Evolutionary conservation across 306 rosid species (phyloP).

Genomic region (Sindora glabra): DNA sequence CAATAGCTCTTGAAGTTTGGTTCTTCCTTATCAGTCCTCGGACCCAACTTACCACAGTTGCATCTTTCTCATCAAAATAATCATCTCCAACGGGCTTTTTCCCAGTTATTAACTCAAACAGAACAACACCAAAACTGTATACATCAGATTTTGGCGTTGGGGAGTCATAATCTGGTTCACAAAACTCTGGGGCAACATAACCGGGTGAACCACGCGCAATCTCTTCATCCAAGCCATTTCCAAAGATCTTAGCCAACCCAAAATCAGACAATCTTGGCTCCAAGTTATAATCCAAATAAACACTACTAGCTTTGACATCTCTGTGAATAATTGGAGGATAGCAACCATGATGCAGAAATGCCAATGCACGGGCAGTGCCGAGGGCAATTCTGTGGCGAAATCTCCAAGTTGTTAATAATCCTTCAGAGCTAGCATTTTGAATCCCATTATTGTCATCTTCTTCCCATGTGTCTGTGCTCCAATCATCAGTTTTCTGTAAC

Average conservation of each 20-base stretch:
- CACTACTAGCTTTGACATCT: conserved; percentile 92
- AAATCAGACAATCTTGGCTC: conserved; percentile 95
- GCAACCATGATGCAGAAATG: conserved; percentile 96
- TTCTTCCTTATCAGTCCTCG: conserved; percentile 73
- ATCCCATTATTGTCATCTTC: conserved; percentile 57
- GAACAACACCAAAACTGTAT: conserved; percentile 83
- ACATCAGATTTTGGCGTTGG: conserved; percentile 90
- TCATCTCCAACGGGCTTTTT: conserved; percentile 85
- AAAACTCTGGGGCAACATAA: conserved; percentile 81
- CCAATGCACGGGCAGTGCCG: conserved; percentile 87
- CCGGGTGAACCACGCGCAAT: conserved; percentile 69
- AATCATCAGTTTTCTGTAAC: conserved; percentile 76
- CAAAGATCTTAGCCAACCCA: conserved; percentile 85
- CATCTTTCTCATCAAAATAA: conserved; percentile 69
- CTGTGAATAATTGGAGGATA: conserved; percentile 92
- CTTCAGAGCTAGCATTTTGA: conserved; percentile 75
- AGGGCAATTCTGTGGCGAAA: conserved; percentile 90
- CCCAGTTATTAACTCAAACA: conserved; percentile 79
- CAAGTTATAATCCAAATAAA: conserved; percentile 75
- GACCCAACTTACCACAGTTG: conserved; percentile 78
- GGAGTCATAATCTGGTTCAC: conserved; percentile 44
- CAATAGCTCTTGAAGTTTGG: conserved; percentile 57
- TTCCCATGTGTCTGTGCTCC: conserved; percentile 98
- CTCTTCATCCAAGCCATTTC: conserved; percentile 77
- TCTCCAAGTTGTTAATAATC: conserved; percentile 70